Base-by-base conservation (phyloP, 2,329 filamentous ascomycete genomes). In the Paecilomyces dactylethromorphus region DNA sequence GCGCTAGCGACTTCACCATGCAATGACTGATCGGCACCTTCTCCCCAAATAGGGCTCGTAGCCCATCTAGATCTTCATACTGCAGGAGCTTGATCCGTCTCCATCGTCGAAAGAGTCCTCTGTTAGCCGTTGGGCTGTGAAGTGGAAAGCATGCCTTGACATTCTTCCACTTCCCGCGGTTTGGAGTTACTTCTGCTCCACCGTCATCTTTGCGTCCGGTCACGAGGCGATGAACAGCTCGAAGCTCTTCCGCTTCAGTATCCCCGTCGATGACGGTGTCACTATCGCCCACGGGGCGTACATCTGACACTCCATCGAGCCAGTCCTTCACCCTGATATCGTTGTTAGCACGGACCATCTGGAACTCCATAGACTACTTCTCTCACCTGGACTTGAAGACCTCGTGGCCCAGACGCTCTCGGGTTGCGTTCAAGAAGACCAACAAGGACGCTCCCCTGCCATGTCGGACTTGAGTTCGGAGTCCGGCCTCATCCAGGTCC, bases 171-270 rank as follows among this genome's bases (percentile, higher is more conserved):
- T 85, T 82, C 3, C 87, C 86, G 18, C 81, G 77, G 26, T 82
- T 82, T 1, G 89, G 86, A 0, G 84, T 90, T 61, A 95, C 87
- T 5, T 89, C 90, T 26, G 90, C 91, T 56, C 91, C 91, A 51
- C 91, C 90, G 58, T 93, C 86, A 61, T 87, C 84, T 63, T 81
- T 82, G 3, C 87, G 83, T 73, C 86, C 87, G 7, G 87, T 90
- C 58, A 96, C 89, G 61, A 97, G 84, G 55, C 94, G 85, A 72
- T 96, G 94, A 59, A 96, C 89, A 53, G 95, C 86, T 33, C 94
- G 87, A 52, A 96, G 84, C 53, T 92, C 84, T 78, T 99, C 94
- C 22, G 93, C 90, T 70, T 96, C 91, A 45, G 88, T 91, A 59
- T 97, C 82, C 1, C 92, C 89, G 65, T 96, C 88, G 56, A 95